Evolutionary conservation across 2,329 filamentous ascomycete genomes (phyloP), one percentile per base, ranked within the genome.

Genomic region (Neofusicoccum parvum): DNA sequence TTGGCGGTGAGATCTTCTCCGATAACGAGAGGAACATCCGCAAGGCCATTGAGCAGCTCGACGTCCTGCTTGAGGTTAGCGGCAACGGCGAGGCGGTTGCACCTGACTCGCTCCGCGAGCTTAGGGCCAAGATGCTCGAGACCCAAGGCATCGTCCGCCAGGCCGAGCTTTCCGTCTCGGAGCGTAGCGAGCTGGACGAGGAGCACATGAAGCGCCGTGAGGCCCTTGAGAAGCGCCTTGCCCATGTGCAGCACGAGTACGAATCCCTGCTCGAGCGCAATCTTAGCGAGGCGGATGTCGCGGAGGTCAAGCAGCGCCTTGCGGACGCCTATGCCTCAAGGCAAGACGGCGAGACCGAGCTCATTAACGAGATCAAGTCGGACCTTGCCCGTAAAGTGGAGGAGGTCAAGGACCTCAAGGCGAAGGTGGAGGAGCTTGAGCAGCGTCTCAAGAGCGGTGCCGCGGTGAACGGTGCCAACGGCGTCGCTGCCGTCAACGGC

Each of bases 91-190:
- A 96, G 73, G 84, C 87, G 15, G 89, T 98, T 71, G 88, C 92
- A 0, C 89, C 92, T 3, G 92, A 96, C 68, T 91, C 95, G 71
- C 83, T 99, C 60, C 82, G 89, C 75, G 87, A 90, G 36, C 84
- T 99, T 56, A 89, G 90, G 69, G 85, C 91, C 62, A 91, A 88
- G 75, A 85, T 99, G 59, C 81, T 97, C 32, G 94, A 97, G 77
- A 94, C 92, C 0, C 94, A 98, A 77, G 92, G 92, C 56, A 91
- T 97, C 67, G 90, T 98, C 63, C 88, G 94, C 69, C 95, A 98
- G 79, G 93, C 93, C 10, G 94, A 99, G 79, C 83, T 97, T 53
- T 92, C 92, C 15, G 85, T 94, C 69, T 94, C 90, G 73, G 90
- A 91, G 72, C 90, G 80, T 68, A 83, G 73, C 81, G 90, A 76